phyloP scores from a whole-genome alignment of 2,329 filamentous ascomycete species.

The Penicillium corylophilum region DNA sequence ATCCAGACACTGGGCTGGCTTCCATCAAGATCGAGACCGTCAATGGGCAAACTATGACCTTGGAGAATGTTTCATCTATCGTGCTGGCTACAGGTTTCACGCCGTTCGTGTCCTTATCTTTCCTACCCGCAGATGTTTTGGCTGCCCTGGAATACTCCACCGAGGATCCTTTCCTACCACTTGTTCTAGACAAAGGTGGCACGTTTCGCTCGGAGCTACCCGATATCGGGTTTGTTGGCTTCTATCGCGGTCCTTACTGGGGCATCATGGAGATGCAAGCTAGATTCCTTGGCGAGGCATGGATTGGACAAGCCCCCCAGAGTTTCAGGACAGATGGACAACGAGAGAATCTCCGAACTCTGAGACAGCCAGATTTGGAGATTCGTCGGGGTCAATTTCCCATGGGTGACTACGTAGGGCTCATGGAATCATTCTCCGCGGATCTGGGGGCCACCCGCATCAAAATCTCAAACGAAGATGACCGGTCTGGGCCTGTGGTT shows the following conservation, averaged over 20 bases:
- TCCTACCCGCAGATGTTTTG: constrained; percentile 59
- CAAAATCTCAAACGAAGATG: constrained; percentile 37
- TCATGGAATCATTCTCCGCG: constrained; percentile 69
- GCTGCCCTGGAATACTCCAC: constrained; percentile 59
- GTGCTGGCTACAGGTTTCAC: constrained; percentile 76
- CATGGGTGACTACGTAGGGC: constrained; percentile 76
- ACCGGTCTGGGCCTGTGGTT: constrained; percentile 46
- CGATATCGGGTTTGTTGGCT: constrained; percentile 74
- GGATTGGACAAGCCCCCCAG: constrained; percentile 41
- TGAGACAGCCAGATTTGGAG: constrained; percentile 15
- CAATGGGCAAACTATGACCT: constrained; percentile 38
- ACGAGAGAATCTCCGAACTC: constrained; percentile 25
- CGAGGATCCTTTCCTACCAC: constrained; percentile 55
- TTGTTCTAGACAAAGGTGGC: constrained; percentile 67
- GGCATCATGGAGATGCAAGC: constrained; percentile 86
- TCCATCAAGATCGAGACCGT: constrained; percentile 39
- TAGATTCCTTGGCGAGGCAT: constrained; percentile 62
- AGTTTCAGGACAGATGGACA: constrained; percentile 25
- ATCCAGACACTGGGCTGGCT: constrained; percentile 1
- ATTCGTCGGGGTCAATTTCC: constrained; percentile 65
- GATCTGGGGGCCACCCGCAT: constrained; percentile 55
- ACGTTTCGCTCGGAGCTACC: constrained; percentile 62
- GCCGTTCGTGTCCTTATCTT: constrained; percentile 62
- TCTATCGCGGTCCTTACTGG: constrained; percentile 84
- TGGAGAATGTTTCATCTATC: constrained; percentile 64